Conservation (phyloP, 768 basidiomycete species). For the Termitomyces bulborhizus region DNA sequence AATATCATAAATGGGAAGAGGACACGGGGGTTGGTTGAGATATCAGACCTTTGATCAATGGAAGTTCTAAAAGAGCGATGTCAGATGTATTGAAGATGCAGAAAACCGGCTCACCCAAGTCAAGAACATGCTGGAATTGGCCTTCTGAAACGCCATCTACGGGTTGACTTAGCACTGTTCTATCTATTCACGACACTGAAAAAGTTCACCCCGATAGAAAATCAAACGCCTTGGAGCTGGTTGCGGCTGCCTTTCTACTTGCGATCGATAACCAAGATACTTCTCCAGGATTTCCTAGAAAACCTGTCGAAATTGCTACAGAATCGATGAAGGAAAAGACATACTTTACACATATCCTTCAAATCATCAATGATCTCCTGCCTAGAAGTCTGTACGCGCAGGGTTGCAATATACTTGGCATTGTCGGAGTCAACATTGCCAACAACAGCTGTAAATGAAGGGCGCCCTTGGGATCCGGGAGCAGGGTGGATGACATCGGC, state of each 20-base stretch:
- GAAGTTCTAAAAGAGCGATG: slow-evolving; percentile 39
- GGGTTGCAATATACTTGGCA: slow-evolving; percentile 57
- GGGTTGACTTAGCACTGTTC: slow-evolving; percentile 15
- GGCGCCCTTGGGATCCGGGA: slow-evolving; percentile 63
- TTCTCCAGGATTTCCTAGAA: slow-evolving; percentile 43
- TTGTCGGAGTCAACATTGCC: slow-evolving; percentile 66
- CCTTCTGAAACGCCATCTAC: slow-evolving; percentile 47
- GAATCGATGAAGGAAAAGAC: not conserved
- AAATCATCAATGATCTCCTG: slow-evolving; percentile 70
- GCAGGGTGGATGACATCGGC: slow-evolving; percentile 80
- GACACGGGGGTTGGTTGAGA: not conserved
- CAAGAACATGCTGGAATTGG: slow-evolving; percentile 44
- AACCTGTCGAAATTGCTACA: not conserved
- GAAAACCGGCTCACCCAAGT: slow-evolving; percentile 36
- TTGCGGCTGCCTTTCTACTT: slow-evolving; percentile 34
- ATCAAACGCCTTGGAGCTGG: slow-evolving; percentile 50
- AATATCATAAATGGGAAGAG: not conserved
- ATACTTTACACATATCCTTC: slow-evolving; percentile 54
- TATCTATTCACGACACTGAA: slow-evolving; percentile 7
- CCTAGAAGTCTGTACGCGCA: slow-evolving; percentile 50
- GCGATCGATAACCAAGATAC: slow-evolving; percentile 47
- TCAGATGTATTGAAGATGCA: not conserved
- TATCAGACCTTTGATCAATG: slow-evolving; percentile 45
- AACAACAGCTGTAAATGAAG: slow-evolving; percentile 74
- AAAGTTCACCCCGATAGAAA: slow-evolving; percentile 58